Evolutionary conservation across 1,284 basidiomycete genomes (phyloP).

Genomic region (Bjerkandera adusta): DNA sequence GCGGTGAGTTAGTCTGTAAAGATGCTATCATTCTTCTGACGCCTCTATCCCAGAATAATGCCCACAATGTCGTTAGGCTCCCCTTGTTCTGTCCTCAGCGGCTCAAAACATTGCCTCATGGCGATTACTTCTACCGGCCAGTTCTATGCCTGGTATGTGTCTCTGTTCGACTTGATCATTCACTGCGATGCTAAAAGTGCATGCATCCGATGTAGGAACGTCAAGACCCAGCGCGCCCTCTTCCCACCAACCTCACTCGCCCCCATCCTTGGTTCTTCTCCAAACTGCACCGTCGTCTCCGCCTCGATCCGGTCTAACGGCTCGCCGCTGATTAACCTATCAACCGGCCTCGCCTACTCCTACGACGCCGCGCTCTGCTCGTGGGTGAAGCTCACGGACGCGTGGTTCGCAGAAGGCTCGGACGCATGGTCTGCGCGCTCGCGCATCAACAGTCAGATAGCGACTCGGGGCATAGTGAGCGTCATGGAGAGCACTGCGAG

Average conservation of each 20-base stretch:
- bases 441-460: conserved; percentile 38
- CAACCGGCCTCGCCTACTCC: conserved; percentile 71
- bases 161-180: too few species aligned
- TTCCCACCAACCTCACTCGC: conserved; percentile 66
- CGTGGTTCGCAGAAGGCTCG: conserved; percentile 80
- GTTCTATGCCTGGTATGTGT: conserved; percentile 70
- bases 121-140: conserved; percentile 71
- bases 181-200: too few species aligned
- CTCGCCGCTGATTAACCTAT: conserved; percentile 70
- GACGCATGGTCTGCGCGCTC: conserved; percentile 77
- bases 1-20: conserved; percentile 58
- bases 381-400: conserved; percentile 75
- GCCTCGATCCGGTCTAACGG: conserved; percentile 76
- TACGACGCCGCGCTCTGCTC: conserved; percentile 66
- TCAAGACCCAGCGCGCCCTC: conserved; percentile 59
- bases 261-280: conserved; percentile 53
- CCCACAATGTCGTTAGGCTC: conserved; percentile 74
- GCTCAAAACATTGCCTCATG: conserved; percentile 61
- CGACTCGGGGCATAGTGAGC: conserved; percentile 49
- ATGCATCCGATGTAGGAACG: conserved; percentile 52
- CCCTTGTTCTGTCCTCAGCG: conserved; percentile 67
- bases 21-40: neutral
- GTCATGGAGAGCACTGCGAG: conserved; percentile 55
- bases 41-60: conserved; percentile 51
- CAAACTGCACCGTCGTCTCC: conserved; percentile 54